phyloP scores from a whole-genome alignment of 495 filamentous ascomycete genomes.

The Penicillium canescens region DNA sequence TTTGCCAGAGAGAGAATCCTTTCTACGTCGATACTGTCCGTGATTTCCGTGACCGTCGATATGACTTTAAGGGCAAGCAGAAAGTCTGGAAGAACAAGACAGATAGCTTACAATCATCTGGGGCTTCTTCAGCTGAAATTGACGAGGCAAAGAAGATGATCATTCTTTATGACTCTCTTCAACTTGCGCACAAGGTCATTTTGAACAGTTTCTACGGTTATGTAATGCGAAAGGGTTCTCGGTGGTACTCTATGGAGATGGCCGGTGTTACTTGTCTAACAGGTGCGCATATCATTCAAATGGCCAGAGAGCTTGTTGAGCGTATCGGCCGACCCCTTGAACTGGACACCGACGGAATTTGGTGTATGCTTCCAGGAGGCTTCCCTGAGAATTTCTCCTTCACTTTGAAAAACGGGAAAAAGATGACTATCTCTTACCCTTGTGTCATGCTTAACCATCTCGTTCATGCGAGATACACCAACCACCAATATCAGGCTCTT shows the following conservation, averaged over 20 bases:
- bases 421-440: constrained; percentile 90
- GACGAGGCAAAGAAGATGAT: constrained; percentile 99
- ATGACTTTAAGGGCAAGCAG: constrained; percentile 97
- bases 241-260: constrained; percentile 99
- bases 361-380: constrained; percentile 97
- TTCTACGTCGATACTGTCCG: constrained; percentile 98
- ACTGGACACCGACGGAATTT: constrained; percentile 99
- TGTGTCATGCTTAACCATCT: constrained; percentile 99
- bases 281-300: constrained; percentile 94
- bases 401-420: constrained; percentile 92
- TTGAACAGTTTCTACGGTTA: constrained; percentile 99
- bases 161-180: constrained; percentile 90
- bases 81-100: constrained; percentile 99
- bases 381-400: constrained; percentile 98
- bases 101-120: constrained; percentile 77
- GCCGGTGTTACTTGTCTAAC: constrained; percentile 97
- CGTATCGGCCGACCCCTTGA: constrained; percentile 91
- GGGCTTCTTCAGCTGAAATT: constrained; percentile 73
- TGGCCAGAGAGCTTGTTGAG: constrained; percentile 93
- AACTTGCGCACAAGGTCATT: constrained; percentile 98
- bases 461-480: constrained; percentile 93
- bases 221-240: constrained; percentile 97
- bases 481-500: constrained; percentile 93
- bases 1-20: constrained; percentile 97
- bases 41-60: constrained; percentile 91